Evolutionary conservation across 139 green algal species (phyloP), one percentile per base, ranked within the genome.

Genomic region (Deuterostichococcus epilithicus): DNA sequence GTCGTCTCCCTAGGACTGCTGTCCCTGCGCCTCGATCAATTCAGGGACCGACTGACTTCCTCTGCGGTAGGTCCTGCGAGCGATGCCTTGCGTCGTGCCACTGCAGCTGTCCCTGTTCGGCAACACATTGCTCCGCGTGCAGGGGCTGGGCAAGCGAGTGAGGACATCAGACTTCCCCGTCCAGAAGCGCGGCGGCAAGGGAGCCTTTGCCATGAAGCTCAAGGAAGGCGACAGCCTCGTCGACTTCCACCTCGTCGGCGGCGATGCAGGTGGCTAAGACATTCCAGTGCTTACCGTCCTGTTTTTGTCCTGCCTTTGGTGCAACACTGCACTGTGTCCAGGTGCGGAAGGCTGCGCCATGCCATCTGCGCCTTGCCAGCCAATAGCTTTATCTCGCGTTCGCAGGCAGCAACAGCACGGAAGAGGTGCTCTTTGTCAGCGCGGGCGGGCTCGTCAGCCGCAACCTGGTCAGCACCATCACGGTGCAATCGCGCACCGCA

Each of bases 401-500:
- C n/a, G n/a, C n/a, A n/a, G n/a, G n/a, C n/a, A n/a, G n/a, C 8
- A 10, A 34, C 35, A 59, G 47, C 32, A 30, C 68, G 20, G 73
- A 75, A 36, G 70, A 81, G 52, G n/a, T 91, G 60, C 69, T 92
- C 52, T 36, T 92, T 58, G 85, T 78, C 22, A 92, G 78, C 26
- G 33, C 65, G n/a, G 69, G 86, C 38, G 88, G 88, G 3, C 70
- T 88, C 63, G 70, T 92, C 66, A 76, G 80, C 2, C 78, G 88
- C 2, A 77, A 78, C n/a, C 63, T 68, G 5, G 39, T 88, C 28
- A 60, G 47, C 4, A 68, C 74, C 37, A 65, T 89, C 25, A 35
- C 18, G 5, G 34, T 70, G 0, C 26, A 68, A 0, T 25, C 65
- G 0, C 68, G 81, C 23, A 20, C 37, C 3, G 74, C 79, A 34